Base-by-base conservation (phyloP, 2,329 filamentous ascomycete species). In the Elsinoe necatrix region DNA sequence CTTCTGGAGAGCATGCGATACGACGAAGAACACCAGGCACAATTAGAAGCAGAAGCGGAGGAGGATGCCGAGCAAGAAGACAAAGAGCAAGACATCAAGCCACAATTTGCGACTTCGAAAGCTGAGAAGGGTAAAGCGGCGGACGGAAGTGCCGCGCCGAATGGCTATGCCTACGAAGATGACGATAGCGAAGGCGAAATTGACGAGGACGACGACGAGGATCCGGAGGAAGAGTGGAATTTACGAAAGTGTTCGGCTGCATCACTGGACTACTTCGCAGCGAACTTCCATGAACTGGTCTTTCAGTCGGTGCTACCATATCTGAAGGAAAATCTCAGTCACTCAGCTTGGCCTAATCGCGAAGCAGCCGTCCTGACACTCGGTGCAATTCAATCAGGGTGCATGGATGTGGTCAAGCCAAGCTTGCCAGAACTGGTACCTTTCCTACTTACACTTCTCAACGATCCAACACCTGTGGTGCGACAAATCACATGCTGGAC, bases 401-500 rank as follows among this genome's bases (percentile, higher is more conserved):
- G 93, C 69, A 88, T 96, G 77, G 81, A 87, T 51, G 87, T 88
- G 18, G 90, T 98, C 54, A 85, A 85, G 47, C 93, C 91, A 54
- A 91, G 97, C 71, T 80, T 98, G 27, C 90, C 89, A 1, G 86
- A 95, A 67, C 78, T 98, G 39, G 84, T 97, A 1, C 87, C 89
- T 1, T 98, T 95, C 69, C 80, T 98, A 48, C 86, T 97, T 63
- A 86, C 86, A 6, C 80, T 96, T 0, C 78, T 98, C 34, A 82
- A 86, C 57, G 93, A 98, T 67, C 68, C 80, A 1, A 90, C 96
- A 71, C 89, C 93, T 12, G 86, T 97, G 12, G 92, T 98, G 35
- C 82, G 93, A 60, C 89, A 95, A 68, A 98, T 98, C 63, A 97
- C 92, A 21, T 98, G 93, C 72, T 98, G 93, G 93, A 95, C 93